Conservation (phyloP, 192 early-diverging fungal genomes). For the Thamnidium elegans region DNA sequence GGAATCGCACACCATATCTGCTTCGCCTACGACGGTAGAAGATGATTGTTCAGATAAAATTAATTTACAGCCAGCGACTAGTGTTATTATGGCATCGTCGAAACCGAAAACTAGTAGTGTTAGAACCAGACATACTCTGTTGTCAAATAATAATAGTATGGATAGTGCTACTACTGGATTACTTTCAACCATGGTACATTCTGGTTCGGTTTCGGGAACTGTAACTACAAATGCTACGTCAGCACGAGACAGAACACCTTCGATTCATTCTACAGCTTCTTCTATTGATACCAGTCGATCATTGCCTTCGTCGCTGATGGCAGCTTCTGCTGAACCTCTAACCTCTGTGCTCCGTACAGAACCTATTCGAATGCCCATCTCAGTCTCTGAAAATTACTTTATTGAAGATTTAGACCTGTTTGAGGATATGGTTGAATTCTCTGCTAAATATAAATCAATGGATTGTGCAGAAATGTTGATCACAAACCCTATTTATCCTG, state of each 20-base stretch:
- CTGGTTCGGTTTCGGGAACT: not conserved
- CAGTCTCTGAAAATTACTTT: slow-evolving; percentile 42
- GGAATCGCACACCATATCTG: slow-evolving; percentile 11
- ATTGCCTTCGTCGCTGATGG: slow-evolving; percentile 4
- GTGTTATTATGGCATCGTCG: not conserved
- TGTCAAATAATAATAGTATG: not conserved
- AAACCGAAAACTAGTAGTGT: slow-evolving; percentile 5
- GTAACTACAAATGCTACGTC: not conserved
- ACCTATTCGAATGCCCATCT: slow-evolving; percentile 45
- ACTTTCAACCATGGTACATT: not conserved
- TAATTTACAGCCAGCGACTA: not conserved
- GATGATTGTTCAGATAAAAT: not conserved
- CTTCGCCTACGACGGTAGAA: not conserved
- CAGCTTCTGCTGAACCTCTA: slow-evolving; percentile 39
- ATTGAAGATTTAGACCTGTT: slow-evolving; percentile 50
- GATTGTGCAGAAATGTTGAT: slow-evolving; percentile 13
- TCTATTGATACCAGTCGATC: slow-evolving; percentile 14
- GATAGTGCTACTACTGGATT: slow-evolving; percentile 12
- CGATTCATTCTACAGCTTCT: slow-evolving; percentile 34
- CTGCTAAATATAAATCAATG: slow-evolving; percentile 45
- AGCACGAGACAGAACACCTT: slow-evolving; percentile 24
- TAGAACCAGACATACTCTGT: not conserved
- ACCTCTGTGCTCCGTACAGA: slow-evolving; percentile 42
- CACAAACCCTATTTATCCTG: slow-evolving; percentile 10
- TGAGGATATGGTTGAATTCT: slow-evolving; percentile 49